Base-by-base conservation (phyloP, 139 green algal genomes). In the Mychonastes homosphaera region DNA sequence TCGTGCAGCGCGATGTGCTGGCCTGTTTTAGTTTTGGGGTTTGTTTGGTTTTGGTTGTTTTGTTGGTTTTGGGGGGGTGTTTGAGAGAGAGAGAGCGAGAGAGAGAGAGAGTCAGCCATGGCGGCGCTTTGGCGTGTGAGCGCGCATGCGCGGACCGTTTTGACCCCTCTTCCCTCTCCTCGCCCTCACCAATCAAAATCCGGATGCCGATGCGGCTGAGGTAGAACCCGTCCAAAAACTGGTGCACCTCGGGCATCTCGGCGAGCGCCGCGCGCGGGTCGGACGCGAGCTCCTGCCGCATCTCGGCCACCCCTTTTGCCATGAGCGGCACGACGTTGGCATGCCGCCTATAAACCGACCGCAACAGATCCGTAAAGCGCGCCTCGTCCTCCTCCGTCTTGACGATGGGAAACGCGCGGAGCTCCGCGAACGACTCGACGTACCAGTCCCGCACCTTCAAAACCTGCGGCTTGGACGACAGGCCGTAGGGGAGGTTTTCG, bases 221-320 rank as follows among this genome's bases (percentile, higher is more conserved):
- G 79, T 97, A 99, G 70, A 99, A 95, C 53, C 84, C 80, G 67
- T 99, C 92, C 33, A 99, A 61, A 67, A 99, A 98, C 58, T 93
- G 82, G 69, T 99, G 92, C 53, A 99, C 95, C 59, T 99, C 92
- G 0, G 89, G 89, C 23, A 97, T 76, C 62, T 96, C 83, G 32
- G 78, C 69, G 44, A 95, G 56, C 26, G 74, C 79, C 1, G 78
- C 58, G 3, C 67, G 23, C 51, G 64, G 45, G 23, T 69, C 15
- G n/a, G 59, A 34, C 9, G 23, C 38, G 24, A 96, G 59, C 63
- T 96, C 84, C 19, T 71, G 30, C 64, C 92, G 94, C 27, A 98
- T 71, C 73, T 95, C 87, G 30, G 81, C 44, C 3, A 94, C 81
- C 24, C 73, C 72, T 76, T 94, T 89, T 19, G 91, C 91, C 84